These are phyloP conservation scores for Phytopythium montanum DNA, from an alignment of 352 stramenopile genomes.

Conservation along the genomic window DNA sequence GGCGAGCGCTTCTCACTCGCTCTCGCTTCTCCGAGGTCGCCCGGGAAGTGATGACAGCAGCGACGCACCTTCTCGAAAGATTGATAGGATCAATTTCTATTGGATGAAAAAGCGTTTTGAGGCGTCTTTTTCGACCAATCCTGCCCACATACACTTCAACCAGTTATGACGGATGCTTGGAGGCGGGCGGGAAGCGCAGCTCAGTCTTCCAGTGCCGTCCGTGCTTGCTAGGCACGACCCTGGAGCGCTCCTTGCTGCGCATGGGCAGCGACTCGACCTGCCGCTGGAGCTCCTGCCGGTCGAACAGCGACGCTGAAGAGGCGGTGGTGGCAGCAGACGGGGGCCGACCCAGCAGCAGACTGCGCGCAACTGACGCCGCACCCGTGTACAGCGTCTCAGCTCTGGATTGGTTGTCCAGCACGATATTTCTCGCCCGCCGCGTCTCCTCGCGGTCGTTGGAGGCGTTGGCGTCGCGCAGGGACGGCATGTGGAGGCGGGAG, in stretches of 20 bases:
- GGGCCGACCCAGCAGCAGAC: background rate
- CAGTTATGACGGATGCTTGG: background rate
- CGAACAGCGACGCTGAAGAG: background rate
- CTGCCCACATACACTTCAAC: too few species aligned
- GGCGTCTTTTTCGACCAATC: too few species aligned
- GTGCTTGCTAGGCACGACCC: constrained; percentile 1
- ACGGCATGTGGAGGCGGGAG: background rate
- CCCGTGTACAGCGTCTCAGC: constrained; percentile 2
- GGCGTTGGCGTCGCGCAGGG: background rate
- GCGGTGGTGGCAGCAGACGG: background rate
- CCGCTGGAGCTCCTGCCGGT: background rate
- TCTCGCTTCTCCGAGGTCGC: too few species aligned
- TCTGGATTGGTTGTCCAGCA: background rate
- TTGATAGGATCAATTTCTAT: too few species aligned
- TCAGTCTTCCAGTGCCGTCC: constrained; percentile 9
- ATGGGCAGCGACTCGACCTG: background rate
- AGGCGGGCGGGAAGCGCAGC: background rate
- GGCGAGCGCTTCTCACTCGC: too few species aligned
- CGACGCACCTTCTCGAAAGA: too few species aligned
- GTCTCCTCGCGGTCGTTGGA: background rate
- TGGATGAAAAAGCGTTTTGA: too few species aligned
- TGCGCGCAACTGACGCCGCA: background rate
- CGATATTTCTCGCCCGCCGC: background rate
- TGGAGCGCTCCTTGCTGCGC: background rate
- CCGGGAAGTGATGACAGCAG: too few species aligned